These are phyloP conservation scores for Ophiostoma ips DNA, from an alignment of 2,329 filamentous ascomycete genomes.

Conservation along the genomic window DNA sequence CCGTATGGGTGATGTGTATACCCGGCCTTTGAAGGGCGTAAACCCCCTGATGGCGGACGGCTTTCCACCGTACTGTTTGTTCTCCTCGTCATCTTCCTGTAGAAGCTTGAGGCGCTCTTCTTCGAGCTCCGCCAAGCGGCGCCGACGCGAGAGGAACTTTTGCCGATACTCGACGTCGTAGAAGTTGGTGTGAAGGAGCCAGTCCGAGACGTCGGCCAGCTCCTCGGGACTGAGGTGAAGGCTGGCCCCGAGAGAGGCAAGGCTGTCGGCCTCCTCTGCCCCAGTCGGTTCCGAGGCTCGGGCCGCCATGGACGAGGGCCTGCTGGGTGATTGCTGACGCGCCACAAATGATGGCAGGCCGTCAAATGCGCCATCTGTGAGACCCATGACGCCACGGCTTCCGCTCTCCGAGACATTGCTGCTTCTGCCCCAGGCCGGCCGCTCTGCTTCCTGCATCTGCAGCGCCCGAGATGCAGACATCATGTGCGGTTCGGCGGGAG, in stretches of 20 bases:
- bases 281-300: background rate
- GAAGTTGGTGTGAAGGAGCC: slow-evolving; percentile 3
- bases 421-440: too few species aligned
- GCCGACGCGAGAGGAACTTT: background rate
- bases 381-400: too few species aligned
- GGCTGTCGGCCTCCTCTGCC: background rate
- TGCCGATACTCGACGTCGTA: background rate
- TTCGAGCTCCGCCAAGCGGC: slow-evolving; percentile 1
- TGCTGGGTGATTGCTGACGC: too few species aligned
- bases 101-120: background rate
- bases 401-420: too few species aligned
- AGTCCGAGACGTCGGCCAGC: background rate
- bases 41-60: background rate
- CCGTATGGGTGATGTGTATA: background rate
- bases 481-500: too few species aligned
- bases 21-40: background rate
- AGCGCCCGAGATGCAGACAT: too few species aligned
- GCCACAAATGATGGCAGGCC: too few species aligned
- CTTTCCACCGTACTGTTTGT: background rate
- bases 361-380: too few species aligned
- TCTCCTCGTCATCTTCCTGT: background rate
- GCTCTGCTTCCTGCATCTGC: too few species aligned
- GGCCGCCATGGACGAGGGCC: background rate
- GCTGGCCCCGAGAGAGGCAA: background rate
- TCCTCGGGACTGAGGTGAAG: background rate